These are phyloP conservation scores for Rosellinia necatrix DNA, from an alignment of 2,329 filamentous ascomycete genomes.

Conservation along the genomic window DNA sequence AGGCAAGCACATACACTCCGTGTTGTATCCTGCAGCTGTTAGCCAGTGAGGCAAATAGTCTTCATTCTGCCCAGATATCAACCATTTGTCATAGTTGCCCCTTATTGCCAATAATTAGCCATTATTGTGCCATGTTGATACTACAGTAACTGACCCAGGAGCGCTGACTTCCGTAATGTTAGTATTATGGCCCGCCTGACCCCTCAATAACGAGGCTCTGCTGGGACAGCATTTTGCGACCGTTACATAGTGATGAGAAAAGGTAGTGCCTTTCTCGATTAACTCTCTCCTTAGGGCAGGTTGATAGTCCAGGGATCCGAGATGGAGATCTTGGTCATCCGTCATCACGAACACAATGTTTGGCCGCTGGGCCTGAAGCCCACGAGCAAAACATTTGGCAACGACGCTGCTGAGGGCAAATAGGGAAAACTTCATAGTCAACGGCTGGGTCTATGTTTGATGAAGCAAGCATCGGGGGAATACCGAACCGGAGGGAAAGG, in stretches of 20 bases:
- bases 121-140: background rate
- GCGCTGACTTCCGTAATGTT: constrained; percentile 44
- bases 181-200: constrained; percentile 34
- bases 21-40: constrained; percentile 22
- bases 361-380: constrained; percentile 1
- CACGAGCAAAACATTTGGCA: constrained; percentile 1
- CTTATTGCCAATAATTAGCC: constrained; percentile 13
- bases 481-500: background rate
- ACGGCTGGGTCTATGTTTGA: background rate
- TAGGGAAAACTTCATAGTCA: background rate
- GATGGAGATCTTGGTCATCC: constrained; percentile 26
- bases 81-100: constrained; percentile 49
- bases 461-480: background rate
- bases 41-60: constrained; percentile 26
- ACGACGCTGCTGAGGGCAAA: background rate
- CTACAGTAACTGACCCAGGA: constrained; percentile 30
- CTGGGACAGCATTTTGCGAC: constrained; percentile 24
- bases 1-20: constrained; percentile 15
- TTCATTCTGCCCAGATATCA: constrained; percentile 38
- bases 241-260: constrained; percentile 22
- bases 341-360: constrained; percentile 27
- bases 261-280: constrained; percentile 19
- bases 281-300: constrained; percentile 7
- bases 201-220: constrained; percentile 20
- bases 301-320: constrained; percentile 14